Evolutionary conservation across 176 grass and related monocot genomes (phyloP).

Genomic region (Rhynchospora pubera): DNA sequence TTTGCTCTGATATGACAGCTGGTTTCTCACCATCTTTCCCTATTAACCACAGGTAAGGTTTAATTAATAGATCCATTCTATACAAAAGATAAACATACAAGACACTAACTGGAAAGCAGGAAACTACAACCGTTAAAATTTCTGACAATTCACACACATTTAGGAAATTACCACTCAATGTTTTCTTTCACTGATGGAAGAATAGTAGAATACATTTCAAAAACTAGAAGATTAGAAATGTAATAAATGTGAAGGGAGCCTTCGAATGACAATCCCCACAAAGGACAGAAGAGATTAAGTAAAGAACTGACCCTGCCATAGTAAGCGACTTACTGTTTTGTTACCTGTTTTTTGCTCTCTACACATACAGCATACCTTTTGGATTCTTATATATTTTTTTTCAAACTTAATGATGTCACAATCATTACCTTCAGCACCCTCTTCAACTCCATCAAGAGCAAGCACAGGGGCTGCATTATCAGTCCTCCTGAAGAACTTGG

Average conservation of each 20-base stretch:
- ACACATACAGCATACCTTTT: not conserved
- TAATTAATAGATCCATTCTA: not conserved
- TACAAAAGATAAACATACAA: constrained; percentile 1
- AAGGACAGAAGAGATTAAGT: not conserved
- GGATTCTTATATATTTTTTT: not conserved
- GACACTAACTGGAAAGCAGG: not conserved
- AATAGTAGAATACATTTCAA: not conserved
- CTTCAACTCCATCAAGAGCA: constrained; percentile 59
- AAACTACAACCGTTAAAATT: not conserved
- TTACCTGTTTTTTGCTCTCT: not conserved
- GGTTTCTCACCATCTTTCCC: constrained; percentile 7
- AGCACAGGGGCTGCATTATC: constrained; percentile 56
- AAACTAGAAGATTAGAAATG: not conserved
- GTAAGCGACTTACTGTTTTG: not conserved
- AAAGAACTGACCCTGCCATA: not conserved
- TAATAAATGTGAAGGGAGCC: not conserved
- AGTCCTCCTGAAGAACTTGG: constrained; percentile 41
- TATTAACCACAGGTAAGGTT: not conserved
- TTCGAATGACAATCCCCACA: not conserved
- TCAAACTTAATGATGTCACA: not conserved
- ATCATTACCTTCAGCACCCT: constrained; percentile 46
- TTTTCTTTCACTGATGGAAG: not conserved
- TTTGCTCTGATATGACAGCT: constrained; percentile 9
- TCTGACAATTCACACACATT: not conserved
- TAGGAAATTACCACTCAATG: not conserved